phyloP scores from a whole-genome alignment of 2,329 filamentous ascomycete genomes.

The Verticillium longisporum region DNA sequence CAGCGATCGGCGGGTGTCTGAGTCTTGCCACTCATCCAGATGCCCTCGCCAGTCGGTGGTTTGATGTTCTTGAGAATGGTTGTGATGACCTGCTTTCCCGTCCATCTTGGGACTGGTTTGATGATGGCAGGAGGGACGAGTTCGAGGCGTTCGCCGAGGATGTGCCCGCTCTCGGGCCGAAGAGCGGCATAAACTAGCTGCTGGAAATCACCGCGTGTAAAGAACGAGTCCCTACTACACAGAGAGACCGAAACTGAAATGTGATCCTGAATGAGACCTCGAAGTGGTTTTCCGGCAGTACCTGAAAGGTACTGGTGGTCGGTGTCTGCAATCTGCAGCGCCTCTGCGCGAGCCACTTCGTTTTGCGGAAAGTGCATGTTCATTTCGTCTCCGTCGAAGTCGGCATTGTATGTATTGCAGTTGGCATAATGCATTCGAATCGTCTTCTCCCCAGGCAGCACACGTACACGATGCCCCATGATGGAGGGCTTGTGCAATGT shows the following conservation, averaged over 20 bases:
- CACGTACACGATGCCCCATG: conserved; percentile 92
- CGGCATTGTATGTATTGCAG: conserved; percentile 98
- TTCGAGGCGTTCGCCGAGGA: conserved; percentile 73
- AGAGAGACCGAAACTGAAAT: conserved; percentile 90
- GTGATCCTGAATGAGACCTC: conserved; percentile 97
- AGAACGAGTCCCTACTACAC: conserved; percentile 86
- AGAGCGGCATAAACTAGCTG: conserved; percentile 89
- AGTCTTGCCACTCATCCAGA: conserved; percentile 74
- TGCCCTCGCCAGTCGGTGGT: conserved; percentile 65
- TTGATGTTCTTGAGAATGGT: conserved; percentile 90
- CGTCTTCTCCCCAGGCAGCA: conserved; percentile 89
- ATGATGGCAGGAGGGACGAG: conserved; percentile 74
- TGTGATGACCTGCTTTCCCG: conserved; percentile 91
- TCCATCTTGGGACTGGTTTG: conserved; percentile 80
- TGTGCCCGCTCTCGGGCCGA: conserved; percentile 84
- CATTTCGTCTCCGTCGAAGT: conserved; percentile 99
- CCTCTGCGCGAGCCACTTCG: conserved; percentile 81
- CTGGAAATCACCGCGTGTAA: conserved; percentile 81
- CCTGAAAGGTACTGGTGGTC: conserved; percentile 95
- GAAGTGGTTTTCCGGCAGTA: conserved; percentile 85
- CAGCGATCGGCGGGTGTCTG: conserved; percentile 74
- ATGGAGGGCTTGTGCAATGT: conserved; percentile 98
- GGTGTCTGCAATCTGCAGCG: conserved; percentile 87
- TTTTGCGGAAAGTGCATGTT: conserved; percentile 99
- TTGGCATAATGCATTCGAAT: conserved; percentile 99